Conservation (phyloP, 371 early-diverging fungal genomes). For the Phascolomyces articulosus region DNA sequence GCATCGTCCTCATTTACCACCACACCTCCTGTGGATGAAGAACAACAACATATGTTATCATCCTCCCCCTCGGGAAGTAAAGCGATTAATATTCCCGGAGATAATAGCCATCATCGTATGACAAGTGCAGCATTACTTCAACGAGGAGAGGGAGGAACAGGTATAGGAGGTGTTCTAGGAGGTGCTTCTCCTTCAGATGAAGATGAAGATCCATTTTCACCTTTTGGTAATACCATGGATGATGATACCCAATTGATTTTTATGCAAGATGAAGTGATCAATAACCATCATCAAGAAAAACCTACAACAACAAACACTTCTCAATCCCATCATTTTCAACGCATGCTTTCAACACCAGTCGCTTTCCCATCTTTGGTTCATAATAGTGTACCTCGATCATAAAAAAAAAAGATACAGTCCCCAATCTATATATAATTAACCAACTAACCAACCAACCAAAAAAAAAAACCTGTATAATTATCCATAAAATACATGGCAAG, state of each 20-base stretch:
- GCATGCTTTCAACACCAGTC: neutral
- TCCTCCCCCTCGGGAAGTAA: constrained; percentile 5
- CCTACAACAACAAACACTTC: constrained; percentile 7
- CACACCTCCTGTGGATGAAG: neutral
- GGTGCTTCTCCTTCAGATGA: constrained; percentile 7
- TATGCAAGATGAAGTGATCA: constrained; percentile 46
- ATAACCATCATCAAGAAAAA: neutral
- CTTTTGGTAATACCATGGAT: constrained; percentile 20
- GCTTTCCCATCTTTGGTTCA: neutral
- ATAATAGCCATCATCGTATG: constrained; percentile 6
- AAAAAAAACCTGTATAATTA: neutral
- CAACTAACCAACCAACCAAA: too few relatives aligned
- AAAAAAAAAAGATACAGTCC: neutral
- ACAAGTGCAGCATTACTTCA: neutral
- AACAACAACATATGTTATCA: neutral
- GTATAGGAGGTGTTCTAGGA: too few relatives aligned
- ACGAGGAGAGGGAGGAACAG: neutral
- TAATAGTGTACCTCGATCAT: constrained; percentile 5
- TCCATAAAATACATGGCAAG: too few relatives aligned
- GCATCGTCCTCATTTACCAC: constrained; percentile 1
- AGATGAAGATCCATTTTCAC: constrained; percentile 32
- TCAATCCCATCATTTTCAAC: neutral
- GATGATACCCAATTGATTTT: constrained; percentile 49
- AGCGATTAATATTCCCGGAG: constrained; percentile 37
- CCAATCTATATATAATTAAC: neutral